phyloP scores from a whole-genome alignment of 2,329 filamentous ascomycete species.

The Trichophaea hybrida region DNA sequence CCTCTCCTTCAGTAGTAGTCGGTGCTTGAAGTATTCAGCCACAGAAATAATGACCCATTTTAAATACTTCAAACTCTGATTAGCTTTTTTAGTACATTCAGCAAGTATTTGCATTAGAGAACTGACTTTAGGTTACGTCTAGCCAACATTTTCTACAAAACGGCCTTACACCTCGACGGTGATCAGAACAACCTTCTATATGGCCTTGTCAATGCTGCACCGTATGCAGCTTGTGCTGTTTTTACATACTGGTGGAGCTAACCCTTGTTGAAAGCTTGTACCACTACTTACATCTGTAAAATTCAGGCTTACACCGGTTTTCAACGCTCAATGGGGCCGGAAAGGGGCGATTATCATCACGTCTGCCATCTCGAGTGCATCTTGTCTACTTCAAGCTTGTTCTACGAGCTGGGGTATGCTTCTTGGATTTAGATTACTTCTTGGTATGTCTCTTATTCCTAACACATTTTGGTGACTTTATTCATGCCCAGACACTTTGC shows the following conservation, averaged over 20 bases:
- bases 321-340: constrained; percentile 45
- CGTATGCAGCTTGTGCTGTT: constrained; percentile 27
- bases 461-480: background rate
- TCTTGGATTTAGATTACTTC: constrained; percentile 41
- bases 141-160: constrained; percentile 37
- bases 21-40: background rate
- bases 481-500: too few species aligned
- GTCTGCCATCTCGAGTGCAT: constrained; percentile 49
- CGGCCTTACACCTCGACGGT: constrained; percentile 34
- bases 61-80: constrained; percentile 9
- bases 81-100: background rate
- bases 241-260: background rate
- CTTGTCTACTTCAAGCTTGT: constrained; percentile 50
- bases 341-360: constrained; percentile 50
- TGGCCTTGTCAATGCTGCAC: constrained; percentile 34
- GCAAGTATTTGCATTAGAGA: background rate
- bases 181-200: background rate
- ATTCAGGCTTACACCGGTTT: constrained; percentile 50
- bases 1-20: too few species aligned
- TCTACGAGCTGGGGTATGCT: constrained; percentile 46
- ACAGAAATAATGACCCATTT: background rate
- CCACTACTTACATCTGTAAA: constrained; percentile 40
- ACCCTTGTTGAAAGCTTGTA: constrained; percentile 47
- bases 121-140: background rate
- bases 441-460: constrained; percentile 31